Evolutionary conservation across 1,139 yeast genomes (phyloP), one percentile per base, ranked within the genome.

Genomic region (Spencermartinsiella ligniputridi): DNA sequence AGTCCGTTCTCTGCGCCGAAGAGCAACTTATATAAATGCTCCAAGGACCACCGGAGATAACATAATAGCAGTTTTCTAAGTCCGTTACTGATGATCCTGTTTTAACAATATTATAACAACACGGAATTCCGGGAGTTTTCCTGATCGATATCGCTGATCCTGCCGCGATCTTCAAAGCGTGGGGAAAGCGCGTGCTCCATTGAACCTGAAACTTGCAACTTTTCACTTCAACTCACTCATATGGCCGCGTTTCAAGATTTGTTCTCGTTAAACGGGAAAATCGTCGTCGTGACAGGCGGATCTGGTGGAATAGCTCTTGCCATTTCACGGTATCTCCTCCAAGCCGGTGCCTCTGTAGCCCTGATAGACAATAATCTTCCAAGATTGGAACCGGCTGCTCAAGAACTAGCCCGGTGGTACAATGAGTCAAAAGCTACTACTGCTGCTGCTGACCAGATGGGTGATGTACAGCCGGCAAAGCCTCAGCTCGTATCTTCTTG

Each of bases 201-300:
- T n/a, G n/a, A n/a, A n/a, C n/a, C n/a, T n/a, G n/a, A n/a, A n/a
- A n/a, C n/a, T n/a, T n/a, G n/a, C n/a, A n/a, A n/a, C n/a, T n/a
- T n/a, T n/a, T n/a, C n/a, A n/a, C n/a, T n/a, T n/a, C n/a, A n/a
- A n/a, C n/a, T n/a, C n/a, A n/a, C n/a, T n/a, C n/a, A n/a, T n/a
- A n/a, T n/a, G n/a, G n/a, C n/a, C n/a, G n/a, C 40, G 16, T 41
- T 21, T 17, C 37, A 37, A 40, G 20, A 41, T 40, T 51, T 55
- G 30, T 61, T 61, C 37, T 60, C 63, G 3, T 73, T 84, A 53
- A 89, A 82, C 55, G 85, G 85, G 45, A 79, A 81, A 63, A 70
- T 83, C 47, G 88, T 87, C 37, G 73, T 85, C 44, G 68, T 85
- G 53, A 85, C 94, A 27, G 95, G 95, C 42, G 95, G 94, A 15